These are phyloP conservation scores for Psilocybe azurescens DNA, from an alignment of 768 basidiomycete species.

Conservation along the genomic window DNA sequence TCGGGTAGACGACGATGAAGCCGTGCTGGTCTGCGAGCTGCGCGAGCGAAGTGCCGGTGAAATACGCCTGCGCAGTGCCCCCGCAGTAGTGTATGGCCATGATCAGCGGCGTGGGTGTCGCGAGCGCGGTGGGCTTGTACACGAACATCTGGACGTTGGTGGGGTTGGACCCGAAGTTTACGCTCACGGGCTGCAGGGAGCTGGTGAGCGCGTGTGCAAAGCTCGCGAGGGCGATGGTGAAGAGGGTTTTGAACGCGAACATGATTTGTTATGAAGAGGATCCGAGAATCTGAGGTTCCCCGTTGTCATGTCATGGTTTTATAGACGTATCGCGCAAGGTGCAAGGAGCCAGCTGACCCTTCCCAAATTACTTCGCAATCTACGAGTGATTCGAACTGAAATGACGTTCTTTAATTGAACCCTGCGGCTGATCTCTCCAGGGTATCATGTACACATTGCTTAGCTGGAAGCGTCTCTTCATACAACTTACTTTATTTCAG, in stretches of 20 bases:
- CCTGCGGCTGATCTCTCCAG: no score
- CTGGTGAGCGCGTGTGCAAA: constrained; percentile 19
- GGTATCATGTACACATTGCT: no score
- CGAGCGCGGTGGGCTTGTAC: constrained; percentile 45
- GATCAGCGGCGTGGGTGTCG: constrained; percentile 46
- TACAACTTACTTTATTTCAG: no score
- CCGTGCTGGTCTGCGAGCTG: constrained; percentile 55
- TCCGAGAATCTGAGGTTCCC: no score
- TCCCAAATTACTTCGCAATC: no score
- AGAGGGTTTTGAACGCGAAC: constrained; percentile 16
- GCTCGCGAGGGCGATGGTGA: constrained; percentile 5
- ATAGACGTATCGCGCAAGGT: no score
- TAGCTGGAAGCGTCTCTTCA: no score
- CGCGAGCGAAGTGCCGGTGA: constrained; percentile 49
- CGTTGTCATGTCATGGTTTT: no score
- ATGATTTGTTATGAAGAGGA: constrained; percentile 1
- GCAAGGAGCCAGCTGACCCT: no score
- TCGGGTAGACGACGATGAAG: constrained; percentile 57
- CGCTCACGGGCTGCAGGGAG: constrained; percentile 40
- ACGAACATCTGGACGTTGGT: constrained; percentile 53
- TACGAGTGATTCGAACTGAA: no score
- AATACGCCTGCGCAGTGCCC: constrained; percentile 58
- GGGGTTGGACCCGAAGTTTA: constrained; percentile 56
- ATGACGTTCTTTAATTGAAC: no score
- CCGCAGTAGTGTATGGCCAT: constrained; percentile 59